Evolutionary conservation across 2,329 filamentous ascomycete genomes (phyloP), one percentile per base, ranked within the genome.

Genomic region (Raffaelea albimanens): DNA sequence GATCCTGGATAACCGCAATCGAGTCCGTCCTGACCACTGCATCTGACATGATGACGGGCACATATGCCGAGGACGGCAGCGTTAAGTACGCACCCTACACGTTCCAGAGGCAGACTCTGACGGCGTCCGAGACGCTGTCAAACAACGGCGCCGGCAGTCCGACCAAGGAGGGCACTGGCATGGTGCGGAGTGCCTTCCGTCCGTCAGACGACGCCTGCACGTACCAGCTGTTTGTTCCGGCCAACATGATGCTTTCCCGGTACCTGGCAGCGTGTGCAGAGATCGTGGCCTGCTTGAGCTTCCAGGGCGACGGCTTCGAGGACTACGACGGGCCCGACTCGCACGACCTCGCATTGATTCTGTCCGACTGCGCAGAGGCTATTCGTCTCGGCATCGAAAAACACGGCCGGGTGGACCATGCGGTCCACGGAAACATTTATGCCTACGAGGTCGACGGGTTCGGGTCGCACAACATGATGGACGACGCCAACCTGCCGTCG

Each of bases 131-230:
- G 61, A 90, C 86, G 0, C 72, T 90, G 19, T 72, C 68, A 48
- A 76, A 90, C 29, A 65, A 61, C 1, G 86, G 86, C 4, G 69
- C 80, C 31, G 85, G 85, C 11, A 88, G 87, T 57, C 86, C 86
- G 0, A 70, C 89, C 5, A 80, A 76, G 49, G 76, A 73, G 25
- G 86, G 84, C 1, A 67, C 65, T n/a, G 84, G 83, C 0, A 71
- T 91, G 20, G 74, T 90, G 45, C 78, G 86, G 50, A 87, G 82
- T 53, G 83, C 85, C 3, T 91, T 91, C 67, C 74, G 86, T 2
- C 86, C 86, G 2, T 87, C 82, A 50, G 86, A 91, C 62, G 86
- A 91, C 60, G 78, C 85, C 22, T 85, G 82, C 1, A 88, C 84
- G 40, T 76, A 87, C 50, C 84, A 86, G 54, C 85, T 84, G 60